Percentiles rank a stretch among this genome's conserved stretches.
phyloP scores from a whole-genome alignment of 306 rosid species.

The Heteromeles arbutifolia region DNA sequence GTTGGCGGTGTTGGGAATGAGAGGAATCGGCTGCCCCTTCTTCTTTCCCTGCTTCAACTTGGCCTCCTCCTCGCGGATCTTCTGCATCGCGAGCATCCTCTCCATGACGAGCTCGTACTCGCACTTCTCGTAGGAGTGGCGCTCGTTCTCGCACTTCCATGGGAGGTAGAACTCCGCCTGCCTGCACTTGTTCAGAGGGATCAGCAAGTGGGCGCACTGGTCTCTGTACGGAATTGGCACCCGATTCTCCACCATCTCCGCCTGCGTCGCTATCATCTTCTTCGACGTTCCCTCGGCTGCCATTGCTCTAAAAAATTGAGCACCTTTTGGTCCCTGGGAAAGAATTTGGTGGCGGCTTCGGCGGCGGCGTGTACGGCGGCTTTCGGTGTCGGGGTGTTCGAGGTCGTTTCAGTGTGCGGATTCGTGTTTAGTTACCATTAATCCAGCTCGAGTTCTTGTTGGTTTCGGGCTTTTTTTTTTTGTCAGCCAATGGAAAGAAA shows the following conservation, averaged over 20 bases:
- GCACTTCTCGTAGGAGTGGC: constrained; percentile 88
- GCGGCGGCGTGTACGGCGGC: not conserved
- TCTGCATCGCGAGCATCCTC: constrained; percentile 90
- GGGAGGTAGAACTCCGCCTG: constrained; percentile 81
- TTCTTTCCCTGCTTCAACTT: constrained; percentile 28
- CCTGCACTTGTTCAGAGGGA: constrained; percentile 93
- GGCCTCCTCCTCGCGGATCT: constrained; percentile 62
- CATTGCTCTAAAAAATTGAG: constrained; percentile 15
- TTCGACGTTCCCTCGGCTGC: constrained; percentile 74
- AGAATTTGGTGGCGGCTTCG: not conserved
- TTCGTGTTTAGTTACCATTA: not conserved
- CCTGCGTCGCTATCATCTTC: constrained; percentile 97
- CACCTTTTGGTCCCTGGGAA: not conserved
- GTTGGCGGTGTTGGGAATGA: constrained; percentile 76
- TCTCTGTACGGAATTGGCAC: constrained; percentile 81
- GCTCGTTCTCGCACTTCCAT: constrained; percentile 83
- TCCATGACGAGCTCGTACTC: constrained; percentile 94
- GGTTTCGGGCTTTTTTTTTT: not conserved
- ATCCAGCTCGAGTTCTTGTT: not conserved
- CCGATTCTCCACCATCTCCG: constrained; percentile 81
- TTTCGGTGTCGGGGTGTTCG: not conserved
- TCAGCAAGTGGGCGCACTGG: constrained; percentile 85
- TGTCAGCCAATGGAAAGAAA: too few relatives aligned
- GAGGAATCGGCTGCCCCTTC: constrained; percentile 34
- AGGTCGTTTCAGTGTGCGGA: not conserved